Conservation (phyloP, 1,284 basidiomycete genomes). For the Cutaneotrichosporon cyanovorans region DNA sequence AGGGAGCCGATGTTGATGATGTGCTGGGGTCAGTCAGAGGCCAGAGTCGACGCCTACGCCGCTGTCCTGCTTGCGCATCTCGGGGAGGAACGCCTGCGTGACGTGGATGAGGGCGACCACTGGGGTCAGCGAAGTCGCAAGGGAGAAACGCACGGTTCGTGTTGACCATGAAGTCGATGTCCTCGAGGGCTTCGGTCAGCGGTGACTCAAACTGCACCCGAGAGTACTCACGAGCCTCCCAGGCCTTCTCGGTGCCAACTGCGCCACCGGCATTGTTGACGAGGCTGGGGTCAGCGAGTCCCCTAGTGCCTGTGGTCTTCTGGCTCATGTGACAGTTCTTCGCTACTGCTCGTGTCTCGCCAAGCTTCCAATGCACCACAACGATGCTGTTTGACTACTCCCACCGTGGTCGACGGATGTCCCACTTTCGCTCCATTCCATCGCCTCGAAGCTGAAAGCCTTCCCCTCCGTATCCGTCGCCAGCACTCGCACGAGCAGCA, state of each 20-base stretch:
- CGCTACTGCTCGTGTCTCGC: no score
- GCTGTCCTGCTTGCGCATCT: slow-evolving; percentile 72
- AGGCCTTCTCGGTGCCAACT: slow-evolving; percentile 21
- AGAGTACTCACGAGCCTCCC: slow-evolving; percentile 9
- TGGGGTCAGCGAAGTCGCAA: neutral
- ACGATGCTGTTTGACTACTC: no score
- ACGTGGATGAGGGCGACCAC: slow-evolving; percentile 9
- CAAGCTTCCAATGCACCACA: no score
- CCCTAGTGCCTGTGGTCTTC: no score
- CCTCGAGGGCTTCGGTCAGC: slow-evolving; percentile 9
- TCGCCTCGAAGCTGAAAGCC: no score
- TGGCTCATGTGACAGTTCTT: no score
- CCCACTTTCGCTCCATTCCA: no score
- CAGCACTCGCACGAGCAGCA: no score
- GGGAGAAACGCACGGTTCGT: slow-evolving; percentile 60
- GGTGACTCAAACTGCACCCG: neutral
- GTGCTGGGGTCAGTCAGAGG: slow-evolving; percentile 48
- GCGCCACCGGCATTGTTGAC: slow-evolving; percentile 22
- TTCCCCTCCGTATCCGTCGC: no score
- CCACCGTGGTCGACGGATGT: no score
- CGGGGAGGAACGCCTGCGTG: slow-evolving; percentile 44
- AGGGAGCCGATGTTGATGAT: slow-evolving; percentile 90
- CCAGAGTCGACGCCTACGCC: slow-evolving; percentile 45
- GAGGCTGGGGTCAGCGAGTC: slow-evolving; percentile 6
- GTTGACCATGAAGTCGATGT: slow-evolving; percentile 60